Evolutionary conservation across 768 basidiomycete species (phyloP).

Genomic region (Xerocomus spinulosus): DNA sequence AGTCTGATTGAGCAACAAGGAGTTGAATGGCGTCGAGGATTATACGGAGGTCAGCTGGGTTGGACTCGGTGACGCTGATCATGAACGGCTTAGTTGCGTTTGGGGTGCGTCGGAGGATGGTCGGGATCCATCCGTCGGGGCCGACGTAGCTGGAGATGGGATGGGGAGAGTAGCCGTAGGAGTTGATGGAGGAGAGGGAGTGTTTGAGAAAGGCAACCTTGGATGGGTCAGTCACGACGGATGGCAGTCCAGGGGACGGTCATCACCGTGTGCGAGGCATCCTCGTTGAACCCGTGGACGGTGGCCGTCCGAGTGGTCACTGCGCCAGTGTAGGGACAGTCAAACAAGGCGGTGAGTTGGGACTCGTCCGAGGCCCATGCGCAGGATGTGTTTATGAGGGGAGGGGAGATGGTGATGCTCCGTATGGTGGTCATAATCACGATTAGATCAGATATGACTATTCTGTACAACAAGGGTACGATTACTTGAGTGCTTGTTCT

Average conservation of each 20-base stretch:
- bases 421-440: slow-evolving; percentile 53
- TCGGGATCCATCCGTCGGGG: slow-evolving; percentile 45
- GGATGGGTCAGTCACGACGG: slow-evolving; percentile 3
- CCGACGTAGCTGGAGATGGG: slow-evolving; percentile 60
- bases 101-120: slow-evolving; percentile 36
- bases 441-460: slow-evolving; percentile 13
- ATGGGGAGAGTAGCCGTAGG: slow-evolving; percentile 84
- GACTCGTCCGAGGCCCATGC: slow-evolving; percentile 71
- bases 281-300: slow-evolving; percentile 64
- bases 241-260: not conserved
- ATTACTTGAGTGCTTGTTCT: slow-evolving; percentile 82
- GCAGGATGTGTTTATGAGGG: slow-evolving; percentile 75
- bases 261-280: slow-evolving; percentile 53
- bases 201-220: slow-evolving; percentile 59
- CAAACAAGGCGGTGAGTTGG: slow-evolving; percentile 64
- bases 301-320: slow-evolving; percentile 80
- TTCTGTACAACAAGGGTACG: slow-evolving; percentile 4
- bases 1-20: slow-evolving; percentile 39
- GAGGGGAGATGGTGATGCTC: slow-evolving; percentile 52
- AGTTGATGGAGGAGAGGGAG: slow-evolving; percentile 64
- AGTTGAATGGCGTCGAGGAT: slow-evolving; percentile 61
- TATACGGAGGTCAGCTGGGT: slow-evolving; percentile 42
- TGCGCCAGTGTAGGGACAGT: slow-evolving; percentile 66
- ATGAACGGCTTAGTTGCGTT: slow-evolving; percentile 60
- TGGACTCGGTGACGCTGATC: slow-evolving; percentile 70